Evolutionary conservation across 2,329 filamentous ascomycete species (phyloP), one percentile per base, ranked within the genome.

Genomic region (Rhynchosporium secalis): DNA sequence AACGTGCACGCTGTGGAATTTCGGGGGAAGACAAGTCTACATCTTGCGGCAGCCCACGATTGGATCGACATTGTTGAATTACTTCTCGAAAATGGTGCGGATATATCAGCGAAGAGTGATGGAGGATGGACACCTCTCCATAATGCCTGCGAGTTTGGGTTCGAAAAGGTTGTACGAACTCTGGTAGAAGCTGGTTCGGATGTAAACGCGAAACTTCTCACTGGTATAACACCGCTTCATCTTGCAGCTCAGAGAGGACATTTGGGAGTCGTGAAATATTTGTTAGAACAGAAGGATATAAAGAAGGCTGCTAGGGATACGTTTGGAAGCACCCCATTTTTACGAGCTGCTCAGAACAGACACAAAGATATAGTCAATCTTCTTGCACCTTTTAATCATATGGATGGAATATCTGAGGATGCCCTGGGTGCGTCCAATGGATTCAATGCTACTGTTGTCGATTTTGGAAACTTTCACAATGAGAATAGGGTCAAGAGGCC

Each of bases 291-390:
- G 12, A 62, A 61, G 26, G 62, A 65, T 33, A 65, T 69, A 55
- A 71, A 69, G 54, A 62, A 65, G 43, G 58, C 63, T 3, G 63
- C 60, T 5, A 60, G 67, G 41, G 69, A 71, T 62, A 62, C 61
- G 3, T 69, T 69, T 64, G 69, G 69, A n/a, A 67, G 62, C 56
- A 70, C 69, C 3, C 66, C 69, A 33, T 71, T 71, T 48, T 48
- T 70, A 20, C 51, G 65, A 62, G 69, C 69, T 9, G 68, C 68
- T 6, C 66, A 69, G 31, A 64, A 66, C 28, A 68, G 66, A 46
- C 59, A 59, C 1, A 71, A 67, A 57, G 68, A 71, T 13, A 70
- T 70, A 43, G 65, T 69, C 15, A 63, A 49, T 48, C 60, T 71
- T 5, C 47, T 71, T 12, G 67, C 68, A 20, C 69, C 69, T n/a